Conservation (phyloP, 1,139 yeast species). For the Diutina pseudorugosa region DNA sequence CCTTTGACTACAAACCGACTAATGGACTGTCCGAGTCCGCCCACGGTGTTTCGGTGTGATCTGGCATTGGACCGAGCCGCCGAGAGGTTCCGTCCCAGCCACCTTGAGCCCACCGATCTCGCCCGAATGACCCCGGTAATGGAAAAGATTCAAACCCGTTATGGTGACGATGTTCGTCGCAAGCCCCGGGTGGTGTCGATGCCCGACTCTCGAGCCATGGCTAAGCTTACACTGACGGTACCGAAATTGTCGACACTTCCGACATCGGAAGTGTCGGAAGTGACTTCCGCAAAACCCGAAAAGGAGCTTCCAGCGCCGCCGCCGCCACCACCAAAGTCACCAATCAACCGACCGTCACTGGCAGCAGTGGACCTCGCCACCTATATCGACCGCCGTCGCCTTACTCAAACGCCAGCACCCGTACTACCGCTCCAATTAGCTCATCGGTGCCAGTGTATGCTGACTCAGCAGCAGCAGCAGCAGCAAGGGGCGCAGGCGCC, state of each 20-base stretch:
- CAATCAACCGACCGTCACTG: not conserved
- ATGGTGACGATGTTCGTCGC: not conserved
- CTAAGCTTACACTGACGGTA: too few relatives aligned
- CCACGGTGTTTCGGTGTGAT: not conserved
- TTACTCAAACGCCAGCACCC: conserved; percentile 1
- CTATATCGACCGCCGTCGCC: not conserved
- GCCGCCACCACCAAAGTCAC: not conserved
- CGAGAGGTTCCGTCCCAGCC: not conserved
- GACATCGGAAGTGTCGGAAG: not conserved
- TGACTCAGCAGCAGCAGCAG: too few relatives aligned
- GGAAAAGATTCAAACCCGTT: not conserved
- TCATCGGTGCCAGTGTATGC: not conserved
- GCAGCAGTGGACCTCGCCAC: not conserved
- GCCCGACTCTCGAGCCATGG: not conserved
- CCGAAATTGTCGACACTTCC: not conserved
- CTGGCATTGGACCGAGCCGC: conserved; percentile 4
- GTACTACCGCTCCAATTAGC: not conserved
- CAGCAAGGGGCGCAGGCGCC: not conserved
- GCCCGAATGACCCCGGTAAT: conserved; percentile 1
- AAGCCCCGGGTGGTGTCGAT: not conserved
- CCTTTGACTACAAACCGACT: too few relatives aligned
- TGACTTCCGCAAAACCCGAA: not conserved
- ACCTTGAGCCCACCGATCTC: not conserved
- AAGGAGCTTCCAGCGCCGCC: too few relatives aligned
- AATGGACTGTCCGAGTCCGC: conserved; percentile 3